Base-by-base conservation (phyloP, 345 rosid species). In the Eucalyptus regnans region DNA sequence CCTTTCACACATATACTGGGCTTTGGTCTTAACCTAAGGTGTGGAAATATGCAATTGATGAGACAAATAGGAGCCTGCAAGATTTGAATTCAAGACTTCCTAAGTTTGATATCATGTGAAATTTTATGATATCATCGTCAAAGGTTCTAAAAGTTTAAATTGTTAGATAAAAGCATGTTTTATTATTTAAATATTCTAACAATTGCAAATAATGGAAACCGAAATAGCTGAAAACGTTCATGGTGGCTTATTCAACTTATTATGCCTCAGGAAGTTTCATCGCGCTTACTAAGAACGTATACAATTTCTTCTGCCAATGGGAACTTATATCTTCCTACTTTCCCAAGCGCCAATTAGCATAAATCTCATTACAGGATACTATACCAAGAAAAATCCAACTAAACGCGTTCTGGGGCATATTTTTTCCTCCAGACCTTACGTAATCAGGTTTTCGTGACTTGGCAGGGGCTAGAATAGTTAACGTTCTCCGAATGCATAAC, bases 71-170 rank as follows among this genome's bases (percentile, higher is more conserved):
- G 58, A 52, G 5, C 25, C 2, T 20, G 10, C 58, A 52, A 52
- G 2, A 52, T 52, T 52, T 5, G 0, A 52, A 52, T 52, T 52
- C 23, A 52, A 52, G 23, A 52, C 58, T 18, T 52, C 10, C 1
- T 52, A 20, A 52, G 0, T 52, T 10, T 52, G 2, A 52, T 52
- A 52, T 52, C 9, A 20, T 20, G 10, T 52, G 5, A 52, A 0
- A 52, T 52, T 52, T 52, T 52, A 0, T 52, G 2, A 0, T 2
- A 18, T 0, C 5, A 52, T 2, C 18, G 2, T 52, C 4, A 52
- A 52, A 0, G 1, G 0, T 52, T 52, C 1, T 52, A 18, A 52
- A 52, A 52, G 23, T 52, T 18, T 18, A 52, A 52, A 52, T 52
- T 52, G 1, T 52, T 18, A 52, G 0, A 52, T 52, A 23, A 52